A percentile compares a stretch with the other conserved stretches of the same genome.
These are phyloP conservation scores for Phragmites australis DNA, from an alignment of 176 grass and related monocot species.

Conservation along the genomic window DNA sequence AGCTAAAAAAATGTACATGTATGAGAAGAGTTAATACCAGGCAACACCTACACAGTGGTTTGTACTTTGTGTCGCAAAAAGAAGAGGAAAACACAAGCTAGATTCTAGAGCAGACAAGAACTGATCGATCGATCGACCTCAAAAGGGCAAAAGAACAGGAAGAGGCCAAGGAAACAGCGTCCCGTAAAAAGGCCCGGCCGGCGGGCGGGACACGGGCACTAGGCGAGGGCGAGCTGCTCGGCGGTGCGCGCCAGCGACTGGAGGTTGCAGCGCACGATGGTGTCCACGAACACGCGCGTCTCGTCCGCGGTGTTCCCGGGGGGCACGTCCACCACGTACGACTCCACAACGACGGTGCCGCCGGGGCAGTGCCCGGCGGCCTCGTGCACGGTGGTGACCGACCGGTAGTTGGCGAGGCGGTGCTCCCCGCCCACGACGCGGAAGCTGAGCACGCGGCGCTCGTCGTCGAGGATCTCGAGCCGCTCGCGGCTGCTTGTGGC, in stretches of 20 bases:
- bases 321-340: constrained; percentile 77
- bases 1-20: no score
- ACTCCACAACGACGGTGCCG: constrained; percentile 59
- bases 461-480: constrained; percentile 93
- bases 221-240: constrained; percentile 44
- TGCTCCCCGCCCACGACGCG: constrained; percentile 89
- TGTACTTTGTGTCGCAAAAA: constrained; percentile 37
- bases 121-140: constrained; percentile 37
- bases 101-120: constrained; percentile 5
- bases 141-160: constrained; percentile 25
- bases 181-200: background rate
- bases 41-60: constrained; percentile 24
- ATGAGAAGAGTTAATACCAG: constrained; percentile 33
- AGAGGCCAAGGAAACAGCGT: constrained; percentile 23
- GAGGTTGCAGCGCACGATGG: constrained; percentile 82
- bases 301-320: constrained; percentile 71
- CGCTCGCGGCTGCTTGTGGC: constrained; percentile 82
- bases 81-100: constrained; percentile 14
- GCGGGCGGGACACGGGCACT: background rate
- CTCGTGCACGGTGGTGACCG: constrained; percentile 68
- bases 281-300: constrained; percentile 74
- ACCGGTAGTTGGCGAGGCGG: constrained; percentile 89
- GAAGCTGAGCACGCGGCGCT: constrained; percentile 87
- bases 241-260: constrained; percentile 72
- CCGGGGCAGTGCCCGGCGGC: background rate